phyloP scores from a whole-genome alignment of 345 rosid species.

The Ceriops zippeliana region DNA sequence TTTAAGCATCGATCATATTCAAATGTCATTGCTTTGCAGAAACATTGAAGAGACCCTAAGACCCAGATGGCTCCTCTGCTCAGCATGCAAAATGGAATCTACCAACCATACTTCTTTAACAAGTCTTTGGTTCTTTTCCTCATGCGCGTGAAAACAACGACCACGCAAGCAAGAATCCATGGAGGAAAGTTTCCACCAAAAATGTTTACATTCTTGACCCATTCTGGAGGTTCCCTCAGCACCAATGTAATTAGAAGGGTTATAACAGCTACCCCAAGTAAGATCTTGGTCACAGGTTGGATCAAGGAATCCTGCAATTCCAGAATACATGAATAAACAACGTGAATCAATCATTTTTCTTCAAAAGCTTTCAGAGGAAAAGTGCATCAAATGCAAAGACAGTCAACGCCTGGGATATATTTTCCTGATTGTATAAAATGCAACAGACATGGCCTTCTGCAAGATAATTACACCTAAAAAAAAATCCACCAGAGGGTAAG shows the following conservation, averaged over 20 bases:
- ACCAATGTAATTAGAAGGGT: constrained; percentile 54
- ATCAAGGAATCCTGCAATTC: constrained; percentile 74
- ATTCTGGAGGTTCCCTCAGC: constrained; percentile 63
- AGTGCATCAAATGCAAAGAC: too few relatives aligned
- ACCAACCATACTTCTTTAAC: constrained; percentile 50
- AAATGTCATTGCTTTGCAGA: background rate
- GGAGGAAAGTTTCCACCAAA: constrained; percentile 66
- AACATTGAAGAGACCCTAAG: background rate
- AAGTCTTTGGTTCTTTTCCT: constrained; percentile 84
- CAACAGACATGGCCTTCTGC: background rate
- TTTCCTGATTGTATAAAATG: background rate
- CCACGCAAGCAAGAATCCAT: constrained; percentile 83
- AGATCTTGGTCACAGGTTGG: constrained; percentile 78
- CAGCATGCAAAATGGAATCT: background rate
- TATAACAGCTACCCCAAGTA: constrained; percentile 52
- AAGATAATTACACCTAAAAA: background rate
- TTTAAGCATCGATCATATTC: background rate
- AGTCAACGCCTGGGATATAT: too few relatives aligned
- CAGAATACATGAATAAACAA: constrained; percentile 3
- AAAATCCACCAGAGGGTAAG: background rate
- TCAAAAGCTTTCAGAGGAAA: background rate
- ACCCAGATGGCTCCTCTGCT: background rate
- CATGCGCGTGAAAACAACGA: constrained; percentile 80
- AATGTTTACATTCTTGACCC: constrained; percentile 50
- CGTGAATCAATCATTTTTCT: background rate